Evolutionary conservation across 805 yeast genomes (phyloP).

Genomic region (Zygoascus biomembranicola): DNA sequence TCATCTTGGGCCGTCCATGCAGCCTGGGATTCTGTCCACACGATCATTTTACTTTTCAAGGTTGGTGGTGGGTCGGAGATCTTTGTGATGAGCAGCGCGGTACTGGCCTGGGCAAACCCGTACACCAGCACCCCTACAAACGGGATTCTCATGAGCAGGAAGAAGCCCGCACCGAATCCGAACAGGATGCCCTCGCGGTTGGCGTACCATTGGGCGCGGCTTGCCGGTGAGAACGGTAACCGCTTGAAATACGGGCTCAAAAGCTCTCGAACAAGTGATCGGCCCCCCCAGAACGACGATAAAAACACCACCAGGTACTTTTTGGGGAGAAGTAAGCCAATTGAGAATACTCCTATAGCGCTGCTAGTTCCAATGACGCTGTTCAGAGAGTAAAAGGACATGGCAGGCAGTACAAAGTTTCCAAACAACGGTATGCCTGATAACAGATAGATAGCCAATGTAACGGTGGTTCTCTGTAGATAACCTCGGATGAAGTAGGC

Average conservation of each 20-base stretch:
- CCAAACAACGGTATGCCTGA: slow-evolving; percentile 38
- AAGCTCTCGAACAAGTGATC: slow-evolving; percentile 38
- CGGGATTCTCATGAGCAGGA: slow-evolving; percentile 36
- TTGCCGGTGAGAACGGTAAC: slow-evolving; percentile 35
- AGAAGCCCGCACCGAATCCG: slow-evolving; percentile 47
- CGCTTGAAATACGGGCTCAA: slow-evolving; percentile 43
- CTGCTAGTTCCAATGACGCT: slow-evolving; percentile 40
- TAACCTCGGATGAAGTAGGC: slow-evolving; percentile 7
- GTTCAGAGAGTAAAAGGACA: slow-evolving; percentile 38
- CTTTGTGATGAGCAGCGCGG: slow-evolving; percentile 47
- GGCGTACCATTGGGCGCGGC: slow-evolving; percentile 40
- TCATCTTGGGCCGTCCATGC: slow-evolving; percentile 23
- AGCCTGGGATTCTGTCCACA: slow-evolving; percentile 27
- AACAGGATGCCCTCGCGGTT: slow-evolving; percentile 48
- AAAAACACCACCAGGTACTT: slow-evolving; percentile 31
- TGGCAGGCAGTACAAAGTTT: slow-evolving; percentile 33
- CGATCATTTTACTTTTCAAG: slow-evolving; percentile 12
- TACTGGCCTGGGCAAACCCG: slow-evolving; percentile 45
- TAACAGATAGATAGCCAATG: slow-evolving; percentile 29
- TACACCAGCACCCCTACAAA: slow-evolving; percentile 40
- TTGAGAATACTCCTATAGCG: slow-evolving; percentile 32
- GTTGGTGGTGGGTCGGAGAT: slow-evolving; percentile 40
- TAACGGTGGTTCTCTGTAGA: slow-evolving; percentile 20
- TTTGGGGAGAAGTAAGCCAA: slow-evolving; percentile 32
- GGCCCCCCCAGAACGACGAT: slow-evolving; percentile 40